Conservation (phyloP, 2,329 filamentous ascomycete species). For the Aspergillus sp. region DNA sequence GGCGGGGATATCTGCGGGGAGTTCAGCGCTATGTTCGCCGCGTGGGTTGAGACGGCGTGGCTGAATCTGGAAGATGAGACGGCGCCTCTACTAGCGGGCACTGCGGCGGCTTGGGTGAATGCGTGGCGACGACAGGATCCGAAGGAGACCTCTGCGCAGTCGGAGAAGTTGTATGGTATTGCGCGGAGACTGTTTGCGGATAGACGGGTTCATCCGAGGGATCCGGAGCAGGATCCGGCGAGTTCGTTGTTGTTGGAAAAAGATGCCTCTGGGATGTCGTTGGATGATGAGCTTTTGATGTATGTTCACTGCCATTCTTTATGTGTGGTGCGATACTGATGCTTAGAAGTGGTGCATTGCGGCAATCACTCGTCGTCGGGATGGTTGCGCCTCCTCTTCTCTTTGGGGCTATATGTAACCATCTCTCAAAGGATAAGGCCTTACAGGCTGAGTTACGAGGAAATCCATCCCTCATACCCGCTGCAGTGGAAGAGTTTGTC, state of each 20-base stretch:
- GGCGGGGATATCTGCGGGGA: constrained; percentile 9
- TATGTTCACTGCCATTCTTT: not conserved
- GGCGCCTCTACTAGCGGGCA: constrained; percentile 8
- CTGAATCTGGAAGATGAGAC: constrained; percentile 12
- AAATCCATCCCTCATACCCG: constrained; percentile 6
- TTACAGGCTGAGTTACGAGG: constrained; percentile 2
- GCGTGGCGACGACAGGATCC: constrained; percentile 12
- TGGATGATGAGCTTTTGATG: constrained; percentile 3
- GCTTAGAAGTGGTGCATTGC: constrained; percentile 5
- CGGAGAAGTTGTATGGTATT: constrained; percentile 8
- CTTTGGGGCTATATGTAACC: constrained; percentile 10
- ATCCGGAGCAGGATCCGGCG: constrained; percentile 12
- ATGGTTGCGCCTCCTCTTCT: constrained; percentile 15
- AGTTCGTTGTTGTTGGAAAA: constrained; percentile 9
- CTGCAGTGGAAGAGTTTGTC: constrained; percentile 12
- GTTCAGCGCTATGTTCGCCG: constrained; percentile 11
- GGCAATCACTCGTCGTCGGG: constrained; percentile 14
- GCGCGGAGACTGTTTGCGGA: constrained; percentile 8
- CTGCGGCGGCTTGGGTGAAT: constrained; percentile 14
- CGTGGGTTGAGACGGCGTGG: constrained; percentile 15
- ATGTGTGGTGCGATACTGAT: not conserved
- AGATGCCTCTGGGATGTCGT: not conserved
- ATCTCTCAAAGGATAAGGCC: constrained; percentile 6
- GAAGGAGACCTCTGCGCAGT: constrained; percentile 7
- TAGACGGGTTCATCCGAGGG: not conserved